Evolutionary conservation across 208 protist genomes (phyloP), one percentile per base, ranked within the genome.

Genomic region (Trypanosoma rangeli): DNA sequence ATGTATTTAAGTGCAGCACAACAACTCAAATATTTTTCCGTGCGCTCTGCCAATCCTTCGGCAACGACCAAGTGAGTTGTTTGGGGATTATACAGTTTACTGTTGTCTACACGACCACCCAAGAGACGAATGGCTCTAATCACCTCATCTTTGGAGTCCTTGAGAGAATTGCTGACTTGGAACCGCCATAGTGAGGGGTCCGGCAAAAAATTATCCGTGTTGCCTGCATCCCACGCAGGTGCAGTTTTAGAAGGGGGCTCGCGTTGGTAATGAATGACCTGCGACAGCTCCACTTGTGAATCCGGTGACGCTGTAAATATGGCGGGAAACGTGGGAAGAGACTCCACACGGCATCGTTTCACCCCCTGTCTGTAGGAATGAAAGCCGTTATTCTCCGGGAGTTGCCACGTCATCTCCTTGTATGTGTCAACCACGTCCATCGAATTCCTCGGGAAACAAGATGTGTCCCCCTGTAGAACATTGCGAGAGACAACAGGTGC

Each of bases 11-110:
- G 71, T 16, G 86, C 85, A 12, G 89, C 89, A 44, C 89, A 94
- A 26, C 80, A 79, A 33, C 86, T 75, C 29, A 94, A 63, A 48
- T 85, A 94, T 70, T 90, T 92, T 69, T 92, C 86, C 29, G 85
- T 94, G 13, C 89, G 79, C 78, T 94, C 86, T 4, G 83, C 80
- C 58, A 87, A 64, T 28, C 89, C 86, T 39, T 90, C 84, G 16
- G 80, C 80, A 28, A 76, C 79, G 24, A 94, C 67, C 13, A 92
- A 78, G 50, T 86, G 86, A 52, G 82, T 86, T 46, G 78, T 80
- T 18, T 55, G 31, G 22, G 63, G 70, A 35, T 72, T 79, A 66
- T 85, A 92, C 48, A 62, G 52, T 39, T 63, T 80, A 55, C 75
- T 67, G 24, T 70, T 65, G 42, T 90, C 84, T 22, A 92, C 79